Evolutionary conservation across 23 red algal species (phyloP).

Genomic region (Cyanidioschyzon merolae): DNA sequence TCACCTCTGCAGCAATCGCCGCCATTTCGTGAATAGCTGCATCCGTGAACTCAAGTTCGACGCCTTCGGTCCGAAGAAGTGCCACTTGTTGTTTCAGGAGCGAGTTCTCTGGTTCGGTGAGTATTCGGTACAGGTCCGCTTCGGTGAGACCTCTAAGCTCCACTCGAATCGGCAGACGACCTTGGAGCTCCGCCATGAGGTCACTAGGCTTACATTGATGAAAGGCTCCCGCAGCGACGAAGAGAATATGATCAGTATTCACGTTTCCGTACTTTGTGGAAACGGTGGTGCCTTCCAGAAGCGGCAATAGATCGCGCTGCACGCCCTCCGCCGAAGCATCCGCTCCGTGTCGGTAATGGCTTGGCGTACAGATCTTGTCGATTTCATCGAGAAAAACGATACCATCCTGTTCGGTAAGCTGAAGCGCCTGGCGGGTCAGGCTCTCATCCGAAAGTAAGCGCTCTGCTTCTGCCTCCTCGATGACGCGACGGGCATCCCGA

Average conservation of each 20-base stretch:
- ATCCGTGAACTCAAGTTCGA: conserved; percentile 54
- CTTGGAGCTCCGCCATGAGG: conserved; percentile 84
- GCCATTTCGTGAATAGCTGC: conserved; percentile 57
- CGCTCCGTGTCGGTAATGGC: conserved; percentile 46
- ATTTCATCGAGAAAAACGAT: conserved; percentile 94
- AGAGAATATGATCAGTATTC: conserved; percentile 77
- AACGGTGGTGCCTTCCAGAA: conserved; percentile 75
- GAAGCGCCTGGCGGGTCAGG: conserved; percentile 48
- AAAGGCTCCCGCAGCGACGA: conserved; percentile 80
- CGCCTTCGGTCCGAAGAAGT: conserved; percentile 65
- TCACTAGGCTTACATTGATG: conserved; percentile 62
- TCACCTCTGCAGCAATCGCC: conserved; percentile 67
- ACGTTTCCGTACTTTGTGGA: conserved; percentile 79
- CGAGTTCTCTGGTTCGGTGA: conserved; percentile 71
- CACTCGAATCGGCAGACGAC: conserved; percentile 81
- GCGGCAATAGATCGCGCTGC: conserved; percentile 67
- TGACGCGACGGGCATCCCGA: conserved; percentile 54
- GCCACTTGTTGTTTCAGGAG: conserved; percentile 67
- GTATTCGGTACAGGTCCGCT: conserved; percentile 58
- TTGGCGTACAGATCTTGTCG: conserved; percentile 78
- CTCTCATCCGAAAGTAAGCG: conserved; percentile 61
- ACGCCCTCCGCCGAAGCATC: conserved; percentile 79
- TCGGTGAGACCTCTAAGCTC: conserved; percentile 48
- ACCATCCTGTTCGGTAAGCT: conserved; percentile 61
- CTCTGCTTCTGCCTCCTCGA: conserved; percentile 71